Conservation (phyloP, 768 basidiomycete species). For the Leccinum truebloodii region DNA sequence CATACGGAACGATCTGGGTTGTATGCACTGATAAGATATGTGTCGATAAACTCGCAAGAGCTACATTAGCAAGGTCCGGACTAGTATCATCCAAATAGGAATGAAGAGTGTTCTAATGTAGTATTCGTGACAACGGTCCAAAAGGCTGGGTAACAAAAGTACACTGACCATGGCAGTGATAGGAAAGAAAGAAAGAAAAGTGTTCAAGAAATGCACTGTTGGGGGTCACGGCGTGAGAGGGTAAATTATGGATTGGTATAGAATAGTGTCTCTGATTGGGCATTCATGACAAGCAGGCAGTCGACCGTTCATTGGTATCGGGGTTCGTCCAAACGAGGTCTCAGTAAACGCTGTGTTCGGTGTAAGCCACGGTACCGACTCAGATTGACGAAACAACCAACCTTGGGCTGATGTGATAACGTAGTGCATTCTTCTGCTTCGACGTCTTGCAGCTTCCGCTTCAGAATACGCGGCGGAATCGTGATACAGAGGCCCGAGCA, state of each 20-base stretch:
- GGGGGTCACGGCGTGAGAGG: too few species aligned
- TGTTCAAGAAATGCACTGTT: neutral
- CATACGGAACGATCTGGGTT: neutral
- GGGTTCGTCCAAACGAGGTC: constrained; percentile 16
- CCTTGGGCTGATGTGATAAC: constrained; percentile 21
- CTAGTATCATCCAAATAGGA: constrained; percentile 4
- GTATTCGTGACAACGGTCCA: neutral
- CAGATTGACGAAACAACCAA: neutral
- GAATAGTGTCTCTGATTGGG: neutral
- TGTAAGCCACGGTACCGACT: neutral
- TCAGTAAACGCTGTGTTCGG: constrained; percentile 18
- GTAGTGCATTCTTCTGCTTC: constrained; percentile 4
- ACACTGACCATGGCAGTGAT: constrained; percentile 8
- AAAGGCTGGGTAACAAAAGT: neutral
- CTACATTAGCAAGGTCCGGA: constrained; percentile 14
- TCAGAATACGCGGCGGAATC: constrained; percentile 20
- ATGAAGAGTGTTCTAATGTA: constrained; percentile 2
- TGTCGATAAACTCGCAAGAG: neutral
- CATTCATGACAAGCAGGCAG: neutral
- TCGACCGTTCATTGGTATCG: constrained; percentile 5
- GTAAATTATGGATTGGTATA: constrained; percentile 11
- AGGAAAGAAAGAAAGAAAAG: neutral
- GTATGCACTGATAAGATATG: neutral
- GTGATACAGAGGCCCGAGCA: constrained; percentile 29
- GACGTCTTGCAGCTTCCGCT: constrained; percentile 26